Base-by-base conservation (phyloP, 1,284 basidiomycete species). In the Pseudomicrostroma phylloplanum region DNA sequence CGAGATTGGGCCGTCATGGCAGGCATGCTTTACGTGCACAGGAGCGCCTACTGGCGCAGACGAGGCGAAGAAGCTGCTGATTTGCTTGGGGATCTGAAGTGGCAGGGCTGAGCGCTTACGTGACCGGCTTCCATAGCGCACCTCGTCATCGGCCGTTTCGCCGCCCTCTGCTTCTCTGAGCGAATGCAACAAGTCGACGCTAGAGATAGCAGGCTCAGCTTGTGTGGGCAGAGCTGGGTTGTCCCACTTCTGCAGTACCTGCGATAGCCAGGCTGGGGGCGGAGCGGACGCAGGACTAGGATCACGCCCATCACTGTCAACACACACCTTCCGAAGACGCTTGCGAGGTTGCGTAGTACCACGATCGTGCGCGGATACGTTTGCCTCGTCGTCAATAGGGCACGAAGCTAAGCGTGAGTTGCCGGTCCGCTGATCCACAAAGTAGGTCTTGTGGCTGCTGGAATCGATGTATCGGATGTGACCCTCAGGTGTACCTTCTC, bases 341-440 rank as follows among this genome's bases (percentile, higher is more conserved):
- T 48, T 48, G 17, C 43, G 43, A 48, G 43, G 17, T 48, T 48
- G 43, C 4, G 43, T 6, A 17, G 4, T 17, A 17, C 43, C 43
- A 4, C 21, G 17, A 12, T 48, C 43, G 12, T 48, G 6, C 15
- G 43, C 15, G 17, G 12, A 19, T 54, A 8, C 51, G 13, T 54
- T 15, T 17, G 51, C 13, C 51, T 23, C 25, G 51, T 2, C 15
- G 51, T 19, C 21, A 25, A 6, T 8, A 2, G 17, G 6, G 6
- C 4, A 2, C 6, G 19, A 15, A 15, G 21, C 51, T 6, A 25
- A 15, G 51, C 26, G 26, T 2, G 51, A 54, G 13, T 54, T 54
- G 21, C 51, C 51, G 3, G 51, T 54, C 21, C 51, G 51, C 51
- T 19, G 21, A 25, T 54, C 51, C 7, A 54, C 26, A 25, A 54